Evolutionary conservation across 2,329 filamentous ascomycete species (phyloP).

Genomic region (Periconia macrospinosa): DNA sequence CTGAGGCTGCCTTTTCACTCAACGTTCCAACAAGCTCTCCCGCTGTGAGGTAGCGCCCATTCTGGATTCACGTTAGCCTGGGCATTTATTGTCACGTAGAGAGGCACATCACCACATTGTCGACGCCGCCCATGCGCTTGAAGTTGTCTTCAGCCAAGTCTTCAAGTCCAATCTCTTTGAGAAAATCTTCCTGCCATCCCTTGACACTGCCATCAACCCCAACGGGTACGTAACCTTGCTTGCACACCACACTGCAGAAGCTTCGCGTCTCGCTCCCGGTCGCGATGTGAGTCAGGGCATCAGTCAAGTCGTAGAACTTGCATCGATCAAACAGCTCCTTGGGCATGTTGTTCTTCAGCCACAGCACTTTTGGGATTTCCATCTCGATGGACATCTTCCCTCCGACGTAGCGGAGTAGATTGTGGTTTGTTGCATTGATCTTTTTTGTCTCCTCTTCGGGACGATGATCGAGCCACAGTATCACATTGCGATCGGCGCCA

Average conservation of each 20-base stretch:
- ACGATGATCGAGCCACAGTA: conserved; percentile 96
- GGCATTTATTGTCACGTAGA: conserved; percentile 17
- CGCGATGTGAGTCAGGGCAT: conserved; percentile 91
- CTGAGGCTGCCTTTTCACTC: conserved; percentile 77
- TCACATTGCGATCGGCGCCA: conserved; percentile 87
- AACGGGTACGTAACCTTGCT: conserved; percentile 95
- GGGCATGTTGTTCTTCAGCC: conserved; percentile 99
- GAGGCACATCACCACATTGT: conserved; percentile 79
- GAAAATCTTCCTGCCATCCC: conserved; percentile 97
- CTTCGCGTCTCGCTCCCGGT: conserved; percentile 90
- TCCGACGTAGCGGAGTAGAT: conserved; percentile 91
- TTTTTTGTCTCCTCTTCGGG: conserved; percentile 87
- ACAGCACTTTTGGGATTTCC: conserved; percentile 98
- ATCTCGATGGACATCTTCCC: conserved; percentile 99
- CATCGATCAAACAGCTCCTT: conserved; percentile 84
- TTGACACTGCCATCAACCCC: conserved; percentile 96
- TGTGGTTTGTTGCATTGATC: conserved; percentile 92
- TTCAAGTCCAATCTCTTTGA: conserved; percentile 80
- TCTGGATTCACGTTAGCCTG: conserved; percentile 61
- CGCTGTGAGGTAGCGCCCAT: conserved; percentile 86
- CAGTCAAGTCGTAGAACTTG: conserved; percentile 95
- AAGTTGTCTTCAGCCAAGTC: conserved; percentile 86
- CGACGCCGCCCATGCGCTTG: conserved; percentile 88
- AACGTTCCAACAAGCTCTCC: conserved; percentile 87
- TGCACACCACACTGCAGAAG: conserved; percentile 95